Evolutionary conservation across 2,329 filamentous ascomycete species (phyloP), one percentile per base, ranked within the genome.

Genomic region (Paraphoma sp.): DNA sequence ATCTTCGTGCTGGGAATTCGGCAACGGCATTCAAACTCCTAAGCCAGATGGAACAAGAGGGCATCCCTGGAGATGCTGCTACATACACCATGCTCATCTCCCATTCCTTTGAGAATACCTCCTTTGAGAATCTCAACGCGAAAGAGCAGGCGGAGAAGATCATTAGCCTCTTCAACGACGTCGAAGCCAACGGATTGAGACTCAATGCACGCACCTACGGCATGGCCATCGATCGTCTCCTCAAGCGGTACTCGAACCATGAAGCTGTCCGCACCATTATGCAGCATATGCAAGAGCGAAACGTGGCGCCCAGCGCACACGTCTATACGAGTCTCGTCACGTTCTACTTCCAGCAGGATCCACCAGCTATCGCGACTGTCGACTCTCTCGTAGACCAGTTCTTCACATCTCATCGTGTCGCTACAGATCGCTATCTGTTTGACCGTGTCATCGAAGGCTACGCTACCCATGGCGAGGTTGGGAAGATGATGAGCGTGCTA

Each of bases 61-160:
- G 81, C 2, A 73, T 92, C 29, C 63, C 81, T 30, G 84, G 88
- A 1, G 86, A 93, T 71, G 80, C 82, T n/a, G 84, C 83, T 6
- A 95, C 92, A 0, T 91, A 91, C 73, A 90, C 87, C 18, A 86
- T 92, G 59, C 81, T 95, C 54, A 80, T 95, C 7, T 86, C 89
- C 42, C 84, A 78, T 17, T 68, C 83, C 16, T 82, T 84, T 65
- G 83, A 67, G 74, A 85, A 57, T 77, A 86, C 66, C 69, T 78
- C 59, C 64, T 75, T 86, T 42, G 68, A 76, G 38, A 48, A 63
- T 29, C 68, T 81, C 46, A 71, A 78, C 1, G 73, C 80, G 0
- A 73, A 80, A 10, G 80, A 87, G 51, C 87, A 89, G 70, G 68
- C 73, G 17, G 69, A 75, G 1, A 78, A 82, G 16, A 81, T 92